Percentiles rank a stretch among this genome's conserved stretches.
Evolutionary conservation across 1,284 basidiomycete genomes (phyloP).

Genomic region (Marasmius tenuissimus): DNA sequence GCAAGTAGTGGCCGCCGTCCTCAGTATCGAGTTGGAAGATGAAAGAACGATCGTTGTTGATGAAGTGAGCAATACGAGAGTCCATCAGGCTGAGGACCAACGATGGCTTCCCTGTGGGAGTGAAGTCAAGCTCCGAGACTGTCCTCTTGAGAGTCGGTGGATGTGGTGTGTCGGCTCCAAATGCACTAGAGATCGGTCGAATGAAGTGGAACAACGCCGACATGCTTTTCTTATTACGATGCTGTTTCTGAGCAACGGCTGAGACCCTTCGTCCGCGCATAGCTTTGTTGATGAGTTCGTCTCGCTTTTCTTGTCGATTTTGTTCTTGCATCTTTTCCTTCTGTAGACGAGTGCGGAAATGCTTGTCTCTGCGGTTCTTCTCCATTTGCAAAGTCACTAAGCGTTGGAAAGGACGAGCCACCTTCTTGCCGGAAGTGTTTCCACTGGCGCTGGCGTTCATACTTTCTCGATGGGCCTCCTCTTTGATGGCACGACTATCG

Average conservation of each 20-base stretch:
- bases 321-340: slow-evolving; percentile 77
- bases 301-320: slow-evolving; percentile 64
- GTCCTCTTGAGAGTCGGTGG: slow-evolving; percentile 51
- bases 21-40: slow-evolving; percentile 81
- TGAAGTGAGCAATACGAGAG: slow-evolving; percentile 64
- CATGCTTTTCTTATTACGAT: slow-evolving; percentile 82
- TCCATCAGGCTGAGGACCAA: slow-evolving; percentile 73
- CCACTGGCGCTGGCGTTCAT: slow-evolving; percentile 39
- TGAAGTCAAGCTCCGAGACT: slow-evolving; percentile 72
- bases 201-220: slow-evolving; percentile 80
- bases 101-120: slow-evolving; percentile 65
- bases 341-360: slow-evolving; percentile 61
- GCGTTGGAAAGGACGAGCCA: slow-evolving; percentile 66
- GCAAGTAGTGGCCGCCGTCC: slow-evolving; percentile 78
- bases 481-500: slow-evolving; percentile 67
- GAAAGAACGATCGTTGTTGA: slow-evolving; percentile 78
- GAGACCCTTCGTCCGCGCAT: slow-evolving; percentile 61
- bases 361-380: slow-evolving; percentile 75
- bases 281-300: slow-evolving; percentile 70
- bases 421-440: slow-evolving; percentile 47
- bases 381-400: slow-evolving; percentile 67
- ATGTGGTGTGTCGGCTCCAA: slow-evolving; percentile 58
- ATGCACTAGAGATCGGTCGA: slow-evolving; percentile 83
- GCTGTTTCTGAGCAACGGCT: slow-evolving; percentile 55
- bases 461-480: slow-evolving; percentile 69